These are phyloP conservation scores for Aspergillus sp. DNA, from an alignment of 2,329 filamentous ascomycete genomes.

Conservation along the genomic window DNA sequence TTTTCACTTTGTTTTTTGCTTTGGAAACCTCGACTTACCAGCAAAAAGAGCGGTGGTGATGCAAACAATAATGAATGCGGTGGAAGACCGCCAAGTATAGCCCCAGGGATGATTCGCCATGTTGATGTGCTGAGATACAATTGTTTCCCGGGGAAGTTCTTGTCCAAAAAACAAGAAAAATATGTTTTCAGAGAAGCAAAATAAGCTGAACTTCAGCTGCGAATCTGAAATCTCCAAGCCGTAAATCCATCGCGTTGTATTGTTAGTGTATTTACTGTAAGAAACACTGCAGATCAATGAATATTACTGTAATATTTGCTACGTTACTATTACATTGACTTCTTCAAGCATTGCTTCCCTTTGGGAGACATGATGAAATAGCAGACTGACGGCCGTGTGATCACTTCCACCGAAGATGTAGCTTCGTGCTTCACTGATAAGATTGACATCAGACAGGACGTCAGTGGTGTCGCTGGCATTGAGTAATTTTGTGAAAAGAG, in stretches of 20 bases:
- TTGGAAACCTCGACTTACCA: constrained; percentile 1
- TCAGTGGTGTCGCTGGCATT: constrained; percentile 12
- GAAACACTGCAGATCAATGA: no score
- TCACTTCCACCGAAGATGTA: constrained; percentile 51
- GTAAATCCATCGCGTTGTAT: no score
- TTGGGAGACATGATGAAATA: not conserved
- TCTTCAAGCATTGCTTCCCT: not conserved
- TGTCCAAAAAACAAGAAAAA: no score
- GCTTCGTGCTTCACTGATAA: constrained; percentile 35
- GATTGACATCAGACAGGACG: constrained; percentile 27
- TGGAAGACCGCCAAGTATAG: constrained; percentile 7
- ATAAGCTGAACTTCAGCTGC: no score
- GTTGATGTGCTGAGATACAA: no score
- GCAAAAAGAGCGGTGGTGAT: constrained; percentile 8
- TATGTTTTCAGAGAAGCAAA: no score
- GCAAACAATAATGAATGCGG: constrained; percentile 3
- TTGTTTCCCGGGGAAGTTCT: no score
- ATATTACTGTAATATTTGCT: no score
- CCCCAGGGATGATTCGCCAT: constrained; percentile 4
- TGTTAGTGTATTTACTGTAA: no score
- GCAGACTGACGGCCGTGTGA: constrained; percentile 42
- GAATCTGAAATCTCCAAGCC: no score
- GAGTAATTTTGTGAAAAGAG: constrained; percentile 24
- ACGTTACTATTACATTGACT: not conserved
- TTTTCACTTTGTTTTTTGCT: not conserved